Base-by-base conservation (phyloP, 2,329 filamentous ascomycete genomes). In the Pseudopyrenochaeta lycopersici region DNA sequence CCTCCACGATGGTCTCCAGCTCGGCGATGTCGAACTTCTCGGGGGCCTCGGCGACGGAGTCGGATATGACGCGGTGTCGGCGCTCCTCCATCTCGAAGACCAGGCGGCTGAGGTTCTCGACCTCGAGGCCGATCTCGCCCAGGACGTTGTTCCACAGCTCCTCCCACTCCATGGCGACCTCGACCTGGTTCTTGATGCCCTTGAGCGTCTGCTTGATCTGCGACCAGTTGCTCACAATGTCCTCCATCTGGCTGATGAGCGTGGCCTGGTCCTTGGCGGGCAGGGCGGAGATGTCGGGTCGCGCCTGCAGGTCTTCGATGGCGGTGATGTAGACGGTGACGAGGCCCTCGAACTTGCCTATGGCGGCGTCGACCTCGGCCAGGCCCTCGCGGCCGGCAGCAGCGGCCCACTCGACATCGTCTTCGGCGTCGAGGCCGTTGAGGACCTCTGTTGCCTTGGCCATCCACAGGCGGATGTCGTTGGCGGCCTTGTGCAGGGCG, bases 41-140 rank as follows among this genome's bases (percentile, higher is more conserved):
- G 7, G 85, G 84, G 36, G 89, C 87, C 15, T 87, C 87, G n/a
- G 86, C 86, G 67, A 89, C 82, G 0, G 73, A 75, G 30, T 75
- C 73, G 17, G 71, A 71, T 59, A 91, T 82, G 40, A 88, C 90
- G 74, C 89, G 89, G 75, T 98, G 94, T 42, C 95, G 85, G 61
- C 92, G 90, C 78, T 98, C 95, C 75, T 99, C 95, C 92, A 98
- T 97, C 76, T 98, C 93, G 68, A 98, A 98, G 27, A 98, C 91
- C 42, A 97, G 80, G 33, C 90, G 84, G 67, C 85, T 87, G 14
- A 96, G 82, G 39, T 89, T 88, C 60, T 95, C 90, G 70, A 92
- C 88, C 77, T 99, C 95, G 58, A 89, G 87, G 46, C 93, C 91
- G 56, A 98, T 97, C 72, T 98, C 94, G 39, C 93, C 94, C 2